Base-by-base conservation (phyloP, 768 basidiomycete species). In the Lanmaoa rubissima region DNA sequence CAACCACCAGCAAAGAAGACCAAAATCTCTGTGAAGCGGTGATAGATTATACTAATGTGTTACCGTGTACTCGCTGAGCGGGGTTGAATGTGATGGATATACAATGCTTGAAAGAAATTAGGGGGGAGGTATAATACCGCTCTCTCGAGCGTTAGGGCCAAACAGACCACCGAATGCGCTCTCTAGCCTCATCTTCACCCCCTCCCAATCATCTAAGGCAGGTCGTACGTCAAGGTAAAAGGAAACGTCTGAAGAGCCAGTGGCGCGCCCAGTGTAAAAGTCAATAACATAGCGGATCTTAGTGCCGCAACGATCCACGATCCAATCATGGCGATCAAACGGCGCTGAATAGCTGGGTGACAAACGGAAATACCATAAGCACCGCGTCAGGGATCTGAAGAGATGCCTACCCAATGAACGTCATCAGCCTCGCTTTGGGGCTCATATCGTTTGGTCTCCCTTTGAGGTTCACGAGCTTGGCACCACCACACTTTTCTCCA, bases 251-350 rank as follows among this genome's bases (percentile, higher is more conserved):
- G 77, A 65, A 12, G 82, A 64, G 13, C 72, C 75, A 26, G 75
- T 65, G 44, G 71, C 76, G 35, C 84, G 84, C 17, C 96, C 96
- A 4, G 91, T 90, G 76, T 99, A 99, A 74, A 98, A 99, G 74
- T 99, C 97, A 65, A 99, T 97, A 57, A 99, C 85, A 75, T 99
- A 99, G 49, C 96, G 87, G 69, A 94, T 79, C 55, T 84, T 85
- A 10, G 82, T 84, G 6, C 94, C 96, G 68, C 95, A 97, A 35
- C 96, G 86, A 71, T 97, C 94, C 48, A 99, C 86, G 48, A 92
- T 72, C 97, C 97, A 99, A 71, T 98, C 96, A 63, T 99, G 97
- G 52, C 93, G 79, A 71, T 99, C 97, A 73, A 99, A 99, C 0
- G 97, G 97, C 24, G 92, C 80, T 28, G 91, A 81, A 72, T 97